Conservation (phyloP, 192 early-diverging fungal genomes). For the Backusella luteola region DNA sequence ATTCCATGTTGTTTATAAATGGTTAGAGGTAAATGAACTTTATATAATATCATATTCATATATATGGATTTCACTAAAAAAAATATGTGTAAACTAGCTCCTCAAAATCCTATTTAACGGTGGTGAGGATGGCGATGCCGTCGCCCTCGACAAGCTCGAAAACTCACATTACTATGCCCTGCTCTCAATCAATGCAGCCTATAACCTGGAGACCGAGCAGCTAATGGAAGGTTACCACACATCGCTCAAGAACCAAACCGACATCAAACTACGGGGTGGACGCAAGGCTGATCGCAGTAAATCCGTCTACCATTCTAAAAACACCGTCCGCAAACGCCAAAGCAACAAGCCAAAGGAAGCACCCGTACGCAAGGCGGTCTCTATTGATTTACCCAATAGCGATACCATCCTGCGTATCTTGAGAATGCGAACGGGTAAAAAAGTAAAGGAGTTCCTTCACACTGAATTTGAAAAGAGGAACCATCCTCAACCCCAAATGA, state of each 20-base stretch:
- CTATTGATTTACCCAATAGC: slow-evolving; percentile 42
- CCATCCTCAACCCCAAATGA: slow-evolving; percentile 7
- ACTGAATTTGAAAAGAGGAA: slow-evolving; percentile 36
- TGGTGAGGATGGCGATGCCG: slow-evolving; percentile 65
- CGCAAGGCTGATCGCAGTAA: slow-evolving; percentile 42
- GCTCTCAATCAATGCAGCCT: slow-evolving; percentile 59
- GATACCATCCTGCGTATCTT: slow-evolving; percentile 50
- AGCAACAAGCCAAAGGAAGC: background rate
- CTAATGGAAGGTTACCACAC: slow-evolving; percentile 62
- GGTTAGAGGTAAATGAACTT: slow-evolving; percentile 49
- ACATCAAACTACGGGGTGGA: slow-evolving; percentile 31
- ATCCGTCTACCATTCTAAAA: slow-evolving; percentile 36
- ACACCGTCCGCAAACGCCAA: slow-evolving; percentile 27
- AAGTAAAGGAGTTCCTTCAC: slow-evolving; percentile 42
- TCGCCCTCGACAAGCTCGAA: slow-evolving; percentile 59
- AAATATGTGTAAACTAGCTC: slow-evolving; percentile 22
- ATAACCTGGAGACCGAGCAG: slow-evolving; percentile 63
- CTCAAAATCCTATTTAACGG: slow-evolving; percentile 74
- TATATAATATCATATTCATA: no score
- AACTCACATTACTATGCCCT: slow-evolving; percentile 67
- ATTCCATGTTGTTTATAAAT: slow-evolving; percentile 65
- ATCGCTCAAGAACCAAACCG: slow-evolving; percentile 30
- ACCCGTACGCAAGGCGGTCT: slow-evolving; percentile 12
- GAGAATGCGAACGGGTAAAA: slow-evolving; percentile 44
- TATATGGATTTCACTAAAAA: background rate